Evolutionary conservation across 345 rosid genomes (phyloP).

Genomic region (Eucalyptus curtisii): DNA sequence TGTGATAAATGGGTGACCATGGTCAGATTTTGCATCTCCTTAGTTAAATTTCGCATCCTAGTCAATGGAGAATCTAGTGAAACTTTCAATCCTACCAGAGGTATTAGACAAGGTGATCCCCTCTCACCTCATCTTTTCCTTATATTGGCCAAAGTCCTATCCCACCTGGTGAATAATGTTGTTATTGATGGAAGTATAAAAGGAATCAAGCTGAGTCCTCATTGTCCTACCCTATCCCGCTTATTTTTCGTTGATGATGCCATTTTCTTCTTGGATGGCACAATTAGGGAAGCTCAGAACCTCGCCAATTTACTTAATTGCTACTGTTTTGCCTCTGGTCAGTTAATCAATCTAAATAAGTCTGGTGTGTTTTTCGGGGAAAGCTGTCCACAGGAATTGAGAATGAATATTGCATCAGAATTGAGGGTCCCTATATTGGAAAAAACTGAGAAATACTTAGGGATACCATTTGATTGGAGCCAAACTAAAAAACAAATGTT

Average conservation of each 20-base stretch:
- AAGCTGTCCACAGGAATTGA: too few relatives aligned
- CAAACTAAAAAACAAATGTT: not conserved
- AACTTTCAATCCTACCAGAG: not conserved
- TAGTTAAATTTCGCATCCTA: not conserved
- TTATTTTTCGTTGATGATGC: not conserved
- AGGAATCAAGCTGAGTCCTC: not conserved
- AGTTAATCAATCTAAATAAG: too few relatives aligned
- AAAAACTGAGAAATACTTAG: not conserved
- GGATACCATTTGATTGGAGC: not conserved
- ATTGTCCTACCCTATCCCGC: not conserved
- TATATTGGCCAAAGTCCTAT: not conserved
- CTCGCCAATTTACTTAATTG: rapidly evolving
- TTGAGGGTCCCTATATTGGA: not conserved
- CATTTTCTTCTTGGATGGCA: not conserved
- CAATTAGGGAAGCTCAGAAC: too few relatives aligned
- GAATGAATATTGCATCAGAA: not conserved
- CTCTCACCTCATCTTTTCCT: not conserved
- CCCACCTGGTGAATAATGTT: not conserved
- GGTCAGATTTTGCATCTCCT: not conserved
- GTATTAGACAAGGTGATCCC: not conserved
- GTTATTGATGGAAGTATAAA: not conserved
- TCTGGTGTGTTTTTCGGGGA: rapidly evolving
- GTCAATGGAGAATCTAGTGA: not conserved
- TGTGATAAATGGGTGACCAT: too few relatives aligned
- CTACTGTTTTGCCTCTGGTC: too few relatives aligned